Evolutionary conservation across 805 yeast species (phyloP), one percentile per base, ranked within the genome.

Genomic region (Lipomyces chichibuensis): DNA sequence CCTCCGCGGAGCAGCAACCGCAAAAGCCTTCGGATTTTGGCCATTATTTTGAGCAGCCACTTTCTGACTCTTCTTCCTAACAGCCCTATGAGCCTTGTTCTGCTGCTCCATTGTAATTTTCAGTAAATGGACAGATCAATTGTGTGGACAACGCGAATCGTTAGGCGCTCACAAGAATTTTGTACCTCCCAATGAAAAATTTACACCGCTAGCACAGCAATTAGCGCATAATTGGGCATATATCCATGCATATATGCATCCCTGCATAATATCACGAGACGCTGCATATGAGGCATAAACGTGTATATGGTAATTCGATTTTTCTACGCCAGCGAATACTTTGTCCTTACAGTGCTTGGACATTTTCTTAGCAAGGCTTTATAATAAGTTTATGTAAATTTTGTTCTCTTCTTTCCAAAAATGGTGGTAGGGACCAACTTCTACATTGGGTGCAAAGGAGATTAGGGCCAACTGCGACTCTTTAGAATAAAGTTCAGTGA

Each of bases 1-100:
- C 77, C 91, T 92, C 20, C 95, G 88, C 0, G 98, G 98, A 32
- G 89, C 89, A 33, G 90, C 79, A 29, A 90, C 92, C 0, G 92
- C 91, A 79, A 89, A 90, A 11, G 96, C 96, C 79, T 88, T 89
- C 0, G 88, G 89, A 82, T 87, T 87, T 67, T 83, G 84, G 49
- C 96, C 96, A 75, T 89, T 90, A 46, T 90, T 85, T 72, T 89
- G 94, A 68, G 90, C 75, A 56, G 79, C 72, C 63, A 56, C 62
- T 54, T 69, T 67, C 56, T 59, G 23, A 43, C 59, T 65, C 59
- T 69, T 69, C 33, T 62, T 65, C 37, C 65, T 57, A 14, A 63
- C 66, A 14, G 88, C 88, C 72, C 97, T 84, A 76, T 94, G 98
- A 65, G 92, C 83, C 81, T 91, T 93, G 78, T 94, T 91, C 56